Evolutionary conservation across 1,139 yeast genomes (phyloP).

Genomic region (Saccharomyces uvarum): DNA sequence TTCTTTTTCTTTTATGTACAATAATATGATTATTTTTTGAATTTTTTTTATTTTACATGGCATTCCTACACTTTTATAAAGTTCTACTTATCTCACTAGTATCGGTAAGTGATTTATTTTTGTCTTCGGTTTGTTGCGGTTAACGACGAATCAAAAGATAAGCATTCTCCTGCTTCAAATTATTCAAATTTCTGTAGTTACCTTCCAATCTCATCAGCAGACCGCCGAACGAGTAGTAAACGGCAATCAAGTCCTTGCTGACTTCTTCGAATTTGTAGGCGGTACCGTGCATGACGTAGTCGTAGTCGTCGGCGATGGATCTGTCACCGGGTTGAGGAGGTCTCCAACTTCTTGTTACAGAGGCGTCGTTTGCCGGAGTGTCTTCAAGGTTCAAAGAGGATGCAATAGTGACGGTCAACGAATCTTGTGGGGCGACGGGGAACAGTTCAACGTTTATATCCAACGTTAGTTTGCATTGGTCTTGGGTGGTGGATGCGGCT

Average conservation of each 20-base stretch:
- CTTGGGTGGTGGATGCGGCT: constrained; percentile 77
- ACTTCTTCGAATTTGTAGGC: constrained; percentile 95
- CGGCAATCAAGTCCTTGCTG: constrained; percentile 57
- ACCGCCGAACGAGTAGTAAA: constrained; percentile 94
- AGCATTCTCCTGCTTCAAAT: constrained; percentile 88
- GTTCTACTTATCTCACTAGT: constrained; percentile 3
- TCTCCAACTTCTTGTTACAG: constrained; percentile 58
- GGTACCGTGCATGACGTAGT: constrained; percentile 97
- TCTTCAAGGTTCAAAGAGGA: constrained; percentile 60
- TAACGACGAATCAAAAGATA: constrained; percentile 72
- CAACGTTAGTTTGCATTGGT: constrained; percentile 75
- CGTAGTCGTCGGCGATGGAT: constrained; percentile 91
- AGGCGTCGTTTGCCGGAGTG: constrained; percentile 51
- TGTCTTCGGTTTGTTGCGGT: neutral
- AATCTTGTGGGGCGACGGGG: constrained; percentile 72
- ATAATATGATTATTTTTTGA: neutral
- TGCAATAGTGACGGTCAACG: constrained; percentile 83
- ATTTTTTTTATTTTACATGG: constrained; percentile 1
- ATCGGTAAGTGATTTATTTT: neutral
- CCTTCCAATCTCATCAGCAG: constrained; percentile 91
- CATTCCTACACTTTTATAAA: constrained; percentile 1
- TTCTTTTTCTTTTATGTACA: neutral
- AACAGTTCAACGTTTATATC: constrained; percentile 90
- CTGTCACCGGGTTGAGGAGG: constrained; percentile 80
- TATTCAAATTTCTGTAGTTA: constrained; percentile 79